phyloP scores from a whole-genome alignment of 1,284 basidiomycete genomes.

The Cryptococcus sp. region DNA sequence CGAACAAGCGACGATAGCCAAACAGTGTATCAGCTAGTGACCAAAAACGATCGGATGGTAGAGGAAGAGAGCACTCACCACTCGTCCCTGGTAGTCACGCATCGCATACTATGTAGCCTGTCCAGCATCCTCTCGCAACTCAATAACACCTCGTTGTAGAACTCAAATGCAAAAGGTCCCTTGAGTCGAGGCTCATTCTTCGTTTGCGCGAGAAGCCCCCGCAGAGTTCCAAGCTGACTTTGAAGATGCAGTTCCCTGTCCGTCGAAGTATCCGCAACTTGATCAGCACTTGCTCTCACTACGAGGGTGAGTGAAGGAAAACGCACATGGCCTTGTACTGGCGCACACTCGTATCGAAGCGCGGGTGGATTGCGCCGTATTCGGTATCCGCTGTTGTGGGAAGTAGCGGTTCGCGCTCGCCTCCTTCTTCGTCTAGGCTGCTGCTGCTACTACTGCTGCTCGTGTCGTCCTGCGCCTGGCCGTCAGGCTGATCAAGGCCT shows the following conservation, averaged over 20 bases:
- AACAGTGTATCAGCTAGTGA: slow-evolving; percentile 3
- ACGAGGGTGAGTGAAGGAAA: neutral
- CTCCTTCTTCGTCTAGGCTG: slow-evolving; percentile 5
- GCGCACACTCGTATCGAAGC: slow-evolving; percentile 57
- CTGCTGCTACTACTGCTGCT: slow-evolving; percentile 11
- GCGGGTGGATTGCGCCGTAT: slow-evolving; percentile 19
- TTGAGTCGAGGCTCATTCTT: slow-evolving; percentile 92
- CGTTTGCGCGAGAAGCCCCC: slow-evolving; percentile 79
- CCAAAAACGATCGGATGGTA: neutral
- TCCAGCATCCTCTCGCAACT: slow-evolving; percentile 87
- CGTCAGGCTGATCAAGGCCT: slow-evolving; percentile 20
- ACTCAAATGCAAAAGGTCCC: slow-evolving; percentile 79
- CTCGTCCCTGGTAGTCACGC: slow-evolving; percentile 88
- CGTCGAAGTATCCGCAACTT: neutral
- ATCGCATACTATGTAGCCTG: slow-evolving; percentile 85
- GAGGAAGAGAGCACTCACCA: slow-evolving; percentile 68
- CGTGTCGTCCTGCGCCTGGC: neutral
- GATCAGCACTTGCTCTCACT: too few species aligned
- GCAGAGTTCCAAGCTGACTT: slow-evolving; percentile 79
- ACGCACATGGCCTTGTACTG: slow-evolving; percentile 88
- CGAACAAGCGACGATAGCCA: slow-evolving; percentile 3
- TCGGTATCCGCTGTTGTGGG: neutral
- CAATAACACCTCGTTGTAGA: slow-evolving; percentile 82
- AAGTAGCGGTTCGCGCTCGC: slow-evolving; percentile 15
- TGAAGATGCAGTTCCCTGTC: slow-evolving; percentile 90